phyloP scores from a whole-genome alignment of 2,329 filamentous ascomycete genomes.

The Pyrenophora tritici-repentis region DNA sequence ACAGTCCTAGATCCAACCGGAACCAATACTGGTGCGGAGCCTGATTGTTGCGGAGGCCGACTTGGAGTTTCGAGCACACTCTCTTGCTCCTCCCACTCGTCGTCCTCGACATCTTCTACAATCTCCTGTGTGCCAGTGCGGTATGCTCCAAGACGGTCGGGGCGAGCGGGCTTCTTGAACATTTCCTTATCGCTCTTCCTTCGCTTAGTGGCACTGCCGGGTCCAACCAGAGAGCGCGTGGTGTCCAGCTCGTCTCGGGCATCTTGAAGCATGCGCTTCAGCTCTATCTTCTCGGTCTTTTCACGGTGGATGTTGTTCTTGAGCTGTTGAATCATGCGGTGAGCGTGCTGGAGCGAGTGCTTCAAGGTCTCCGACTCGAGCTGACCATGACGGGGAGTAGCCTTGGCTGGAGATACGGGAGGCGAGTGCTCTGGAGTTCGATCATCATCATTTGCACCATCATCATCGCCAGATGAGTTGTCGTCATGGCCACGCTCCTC shows the following conservation, averaged over 20 bases:
- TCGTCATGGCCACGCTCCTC: conserved; percentile 65
- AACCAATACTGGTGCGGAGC: conserved; percentile 39
- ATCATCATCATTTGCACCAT: conserved; percentile 61
- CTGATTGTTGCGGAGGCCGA: conserved; percentile 40
- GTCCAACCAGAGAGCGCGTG: conserved; percentile 58
- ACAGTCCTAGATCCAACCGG: conserved; percentile 41
- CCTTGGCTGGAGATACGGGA: conserved; percentile 86
- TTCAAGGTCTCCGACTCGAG: conserved; percentile 96
- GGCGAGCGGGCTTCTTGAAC: conserved; percentile 77
- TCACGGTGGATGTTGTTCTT: conserved; percentile 95
- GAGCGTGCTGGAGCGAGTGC: conserved; percentile 90
- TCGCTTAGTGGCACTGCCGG: conserved; percentile 58
- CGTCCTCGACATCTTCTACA: conserved; percentile 73
- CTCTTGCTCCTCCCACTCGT: conserved; percentile 81
- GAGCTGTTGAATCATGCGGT: conserved; percentile 94
- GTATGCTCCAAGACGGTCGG: conserved; percentile 74
- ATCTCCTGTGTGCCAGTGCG: conserved; percentile 77
- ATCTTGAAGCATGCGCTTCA: conserved; percentile 93
- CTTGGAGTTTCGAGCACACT: conserved; percentile 61
- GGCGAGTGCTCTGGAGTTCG: conserved; percentile 87
- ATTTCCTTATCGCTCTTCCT: conserved; percentile 60
- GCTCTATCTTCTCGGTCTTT: conserved; percentile 97
- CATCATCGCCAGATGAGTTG: conserved; percentile 53
- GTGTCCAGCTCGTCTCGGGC: conserved; percentile 87
- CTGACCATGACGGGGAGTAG: conserved; percentile 85